Evolutionary conservation across 192 early-diverging fungal species (phyloP).

Genomic region (Podila minutissima): DNA sequence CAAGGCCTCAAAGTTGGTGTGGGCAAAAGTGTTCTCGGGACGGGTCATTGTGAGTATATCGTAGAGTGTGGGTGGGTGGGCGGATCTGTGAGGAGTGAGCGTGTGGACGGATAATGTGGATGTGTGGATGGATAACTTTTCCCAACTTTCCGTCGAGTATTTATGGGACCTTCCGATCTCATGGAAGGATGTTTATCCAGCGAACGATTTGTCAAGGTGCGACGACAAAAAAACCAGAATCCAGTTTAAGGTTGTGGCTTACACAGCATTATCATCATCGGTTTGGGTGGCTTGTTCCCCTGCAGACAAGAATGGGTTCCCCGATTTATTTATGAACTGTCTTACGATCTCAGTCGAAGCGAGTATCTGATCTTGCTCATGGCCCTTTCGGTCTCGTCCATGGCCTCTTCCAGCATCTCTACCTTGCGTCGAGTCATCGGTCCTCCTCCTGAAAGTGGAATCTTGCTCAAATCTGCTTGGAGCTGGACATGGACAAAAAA

Average conservation of each 20-base stretch:
- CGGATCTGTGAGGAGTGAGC: background rate
- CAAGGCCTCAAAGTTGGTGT: conserved; percentile 39
- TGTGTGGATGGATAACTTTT: no score
- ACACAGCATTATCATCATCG: no score
- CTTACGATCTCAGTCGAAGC: conserved; percentile 51
- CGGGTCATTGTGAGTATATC: conserved; percentile 5
- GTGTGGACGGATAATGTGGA: background rate
- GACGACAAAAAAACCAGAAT: no score
- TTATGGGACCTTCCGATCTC: no score
- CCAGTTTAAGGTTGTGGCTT: no score
- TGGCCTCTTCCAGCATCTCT: conserved; percentile 59
- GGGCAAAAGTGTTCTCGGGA: conserved; percentile 38
- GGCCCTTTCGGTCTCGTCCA: conserved; percentile 60
- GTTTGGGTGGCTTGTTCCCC: no score
- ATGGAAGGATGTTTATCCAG: no score
- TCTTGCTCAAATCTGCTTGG: conserved; percentile 59
- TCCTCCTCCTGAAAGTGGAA: conserved; percentile 62
- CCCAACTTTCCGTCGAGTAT: no score
- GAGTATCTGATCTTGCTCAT: conserved; percentile 60
- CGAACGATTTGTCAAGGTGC: no score
- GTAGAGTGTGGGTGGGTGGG: background rate
- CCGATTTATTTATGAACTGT: background rate
- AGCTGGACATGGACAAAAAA: conserved; percentile 32
- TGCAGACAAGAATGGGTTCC: no score
- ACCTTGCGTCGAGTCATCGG: conserved; percentile 55